Evolutionary conservation across 345 rosid genomes (phyloP).

Genomic region (Eutrema japonicum): DNA sequence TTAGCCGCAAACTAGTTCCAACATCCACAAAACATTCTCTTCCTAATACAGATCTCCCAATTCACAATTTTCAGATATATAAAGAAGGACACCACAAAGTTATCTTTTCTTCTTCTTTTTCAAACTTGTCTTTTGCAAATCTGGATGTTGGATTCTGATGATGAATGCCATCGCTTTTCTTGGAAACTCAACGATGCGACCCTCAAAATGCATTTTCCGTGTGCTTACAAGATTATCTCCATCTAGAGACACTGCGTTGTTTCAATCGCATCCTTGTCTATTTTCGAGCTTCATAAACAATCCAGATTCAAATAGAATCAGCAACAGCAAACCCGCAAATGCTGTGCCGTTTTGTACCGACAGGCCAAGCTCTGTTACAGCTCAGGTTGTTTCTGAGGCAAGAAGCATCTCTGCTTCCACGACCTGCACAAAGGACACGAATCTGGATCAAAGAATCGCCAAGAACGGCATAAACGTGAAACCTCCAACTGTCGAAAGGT

Average conservation of each 20-base stretch:
- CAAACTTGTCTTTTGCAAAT: neutral
- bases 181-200: constrained; percentile 42
- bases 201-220: constrained; percentile 36
- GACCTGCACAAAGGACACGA: constrained; percentile 2
- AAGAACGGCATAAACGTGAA: constrained; percentile 33
- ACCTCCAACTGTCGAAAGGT: constrained; percentile 15
- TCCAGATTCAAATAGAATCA: constrained; percentile 1
- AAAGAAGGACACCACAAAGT: constrained; percentile 14
- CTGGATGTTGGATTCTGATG: constrained; percentile 22
- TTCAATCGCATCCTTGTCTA: constrained; percentile 16
- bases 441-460: constrained; percentile 5
- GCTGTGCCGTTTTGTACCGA: constrained; percentile 23
- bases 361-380: constrained; percentile 24
- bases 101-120: neutral
- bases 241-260: neutral
- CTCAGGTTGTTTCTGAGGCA: constrained; percentile 36
- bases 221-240: constrained; percentile 36
- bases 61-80: constrained; percentile 21
- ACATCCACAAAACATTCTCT: constrained; percentile 39
- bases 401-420: constrained; percentile 31
- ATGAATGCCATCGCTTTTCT: constrained; percentile 36
- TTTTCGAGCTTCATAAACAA: constrained; percentile 19
- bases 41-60: constrained; percentile 24
- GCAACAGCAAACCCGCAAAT: constrained; percentile 1
- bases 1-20: constrained; percentile 24